Evolutionary conservation across 176 grass and related monocot genomes (phyloP).

Genomic region (Triticum urartu): DNA sequence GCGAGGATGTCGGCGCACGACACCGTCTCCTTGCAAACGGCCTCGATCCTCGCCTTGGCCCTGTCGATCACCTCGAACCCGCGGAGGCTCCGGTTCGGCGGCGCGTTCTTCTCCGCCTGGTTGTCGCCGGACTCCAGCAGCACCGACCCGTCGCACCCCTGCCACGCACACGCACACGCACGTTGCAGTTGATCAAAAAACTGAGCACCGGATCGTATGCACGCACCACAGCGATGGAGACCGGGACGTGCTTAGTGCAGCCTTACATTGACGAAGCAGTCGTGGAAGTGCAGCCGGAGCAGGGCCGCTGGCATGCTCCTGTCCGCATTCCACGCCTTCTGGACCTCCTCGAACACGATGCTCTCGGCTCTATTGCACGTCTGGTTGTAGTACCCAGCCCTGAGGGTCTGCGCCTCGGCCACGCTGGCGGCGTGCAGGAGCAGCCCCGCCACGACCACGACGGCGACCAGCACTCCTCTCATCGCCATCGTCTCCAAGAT

Average conservation of each 20-base stretch:
- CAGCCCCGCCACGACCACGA: neutral
- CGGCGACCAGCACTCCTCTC: neutral
- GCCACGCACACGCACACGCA: neutral
- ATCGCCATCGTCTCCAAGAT: neutral
- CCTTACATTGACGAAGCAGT: constrained; percentile 80
- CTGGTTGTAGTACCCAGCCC: constrained; percentile 20
- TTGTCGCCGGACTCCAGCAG: constrained; percentile 22
- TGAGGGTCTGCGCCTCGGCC: constrained; percentile 31
- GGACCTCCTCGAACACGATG: constrained; percentile 39
- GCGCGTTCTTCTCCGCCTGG: constrained; percentile 46
- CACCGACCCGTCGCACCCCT: constrained; percentile 49
- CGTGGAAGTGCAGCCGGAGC: constrained; percentile 83
- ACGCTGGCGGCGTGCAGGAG: constrained; percentile 5
- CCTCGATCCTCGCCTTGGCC: constrained; percentile 32
- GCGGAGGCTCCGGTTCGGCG: constrained; percentile 33
- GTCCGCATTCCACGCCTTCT: constrained; percentile 12
- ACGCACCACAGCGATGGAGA: neutral
- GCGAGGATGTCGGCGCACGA: constrained; percentile 41
- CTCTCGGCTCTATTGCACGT: constrained; percentile 32
- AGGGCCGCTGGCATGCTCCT: constrained; percentile 32
- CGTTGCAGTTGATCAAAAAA: neutral
- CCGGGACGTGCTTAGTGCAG: neutral
- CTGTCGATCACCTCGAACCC: constrained; percentile 24
- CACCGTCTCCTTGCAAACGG: constrained; percentile 17
- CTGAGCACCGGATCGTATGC: neutral